These are phyloP conservation scores for Fusarium zealandicum DNA, from an alignment of 2,329 filamentous ascomycete species.

Conservation along the genomic window DNA sequence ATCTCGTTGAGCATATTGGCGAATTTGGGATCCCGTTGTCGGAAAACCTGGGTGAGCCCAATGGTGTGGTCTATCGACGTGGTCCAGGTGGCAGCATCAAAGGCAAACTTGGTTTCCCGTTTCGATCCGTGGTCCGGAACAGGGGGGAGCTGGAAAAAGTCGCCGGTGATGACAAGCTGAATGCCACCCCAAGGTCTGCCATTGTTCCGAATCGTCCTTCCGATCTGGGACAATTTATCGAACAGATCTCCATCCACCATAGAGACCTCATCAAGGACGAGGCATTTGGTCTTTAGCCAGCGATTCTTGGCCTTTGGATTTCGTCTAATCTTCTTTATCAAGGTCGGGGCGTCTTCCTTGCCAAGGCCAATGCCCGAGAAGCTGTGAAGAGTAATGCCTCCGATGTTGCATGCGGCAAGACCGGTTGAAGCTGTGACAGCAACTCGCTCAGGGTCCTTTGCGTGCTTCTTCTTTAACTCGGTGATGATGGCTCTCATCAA, in stretches of 20 bases:
- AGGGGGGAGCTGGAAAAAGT: conserved; percentile 96
- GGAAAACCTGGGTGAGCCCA: conserved; percentile 92
- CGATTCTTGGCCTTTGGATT: conserved; percentile 88
- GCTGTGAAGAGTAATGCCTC: conserved; percentile 93
- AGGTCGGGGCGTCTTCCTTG: conserved; percentile 80
- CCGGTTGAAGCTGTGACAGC: conserved; percentile 96
- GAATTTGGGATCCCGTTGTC: conserved; percentile 89
- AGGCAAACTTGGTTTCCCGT: conserved; percentile 82
- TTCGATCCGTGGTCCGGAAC: conserved; percentile 78
- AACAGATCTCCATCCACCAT: conserved; percentile 99
- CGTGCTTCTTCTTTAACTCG: conserved; percentile 78
- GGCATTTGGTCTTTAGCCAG: conserved; percentile 86
- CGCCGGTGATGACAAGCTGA: conserved; percentile 92
- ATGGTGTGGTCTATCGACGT: conserved; percentile 96
- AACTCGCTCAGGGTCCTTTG: conserved; percentile 79
- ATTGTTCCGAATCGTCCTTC: conserved; percentile 85
- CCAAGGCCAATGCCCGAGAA: conserved; percentile 92
- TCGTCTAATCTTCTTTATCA: conserved; percentile 89
- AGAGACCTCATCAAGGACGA: conserved; percentile 94
- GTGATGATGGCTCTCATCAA: conserved; percentile 90
- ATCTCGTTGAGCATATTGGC: conserved; percentile 98
- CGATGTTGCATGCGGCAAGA: conserved; percentile 94
- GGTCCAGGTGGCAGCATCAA: conserved; percentile 89
- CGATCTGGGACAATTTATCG: conserved; percentile 92
- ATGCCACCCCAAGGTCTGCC: conserved; percentile 94